Base-by-base conservation (phyloP, 768 basidiomycete genomes). In the Heimioporus sp. region DNA sequence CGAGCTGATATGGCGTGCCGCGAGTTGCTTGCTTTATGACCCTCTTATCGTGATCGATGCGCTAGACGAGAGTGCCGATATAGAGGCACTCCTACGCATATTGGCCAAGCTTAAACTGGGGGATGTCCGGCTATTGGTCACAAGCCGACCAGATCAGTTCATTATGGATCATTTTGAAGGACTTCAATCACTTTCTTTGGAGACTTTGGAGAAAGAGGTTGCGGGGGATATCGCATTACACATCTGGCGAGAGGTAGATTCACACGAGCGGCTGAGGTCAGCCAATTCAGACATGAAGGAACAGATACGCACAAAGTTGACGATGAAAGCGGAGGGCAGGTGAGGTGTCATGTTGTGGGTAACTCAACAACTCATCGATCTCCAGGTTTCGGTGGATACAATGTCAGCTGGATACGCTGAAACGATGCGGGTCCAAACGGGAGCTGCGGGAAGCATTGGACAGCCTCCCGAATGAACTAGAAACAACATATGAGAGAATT, bases 11-110 rank as follows among this genome's bases (percentile, higher is more conserved):
- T 31, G 31, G 28, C 49, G 39, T 9, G 38, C 49, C 1, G 43
- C 49, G 3, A 21, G 30, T 17, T 39, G 9, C 38, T 48, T 54
- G 21, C n/a, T 11, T 35, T 21, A 20, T 10, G 20, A 43, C n/a
- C 53, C 53, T 11, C 8, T 55, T 10, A 41, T 55, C 31, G 44
- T 55, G 13, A 55, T 55, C 12, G 54, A 55, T 19, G 54, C 50
- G 5, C 49, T 55, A 7, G 54, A 55, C 17, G 54, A 55, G 28
- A 52, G 54, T 31, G 39, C 34, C 2, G 43, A 49, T 35, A 12
- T 50, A 2, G 20, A 36, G 10, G 43, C 17, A 10, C 47, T 54
- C 13, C 36, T 54, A 15, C 19, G 12, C 13, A 40, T 24, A 8
- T n/a, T 52, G 9, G n/a, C 21, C 21, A 13, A 15, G 13, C 15